Evolutionary conservation across 2,329 filamentous ascomycete species (phyloP), one percentile per base, ranked within the genome.

Genomic region (Epichloe gansuensis): DNA sequence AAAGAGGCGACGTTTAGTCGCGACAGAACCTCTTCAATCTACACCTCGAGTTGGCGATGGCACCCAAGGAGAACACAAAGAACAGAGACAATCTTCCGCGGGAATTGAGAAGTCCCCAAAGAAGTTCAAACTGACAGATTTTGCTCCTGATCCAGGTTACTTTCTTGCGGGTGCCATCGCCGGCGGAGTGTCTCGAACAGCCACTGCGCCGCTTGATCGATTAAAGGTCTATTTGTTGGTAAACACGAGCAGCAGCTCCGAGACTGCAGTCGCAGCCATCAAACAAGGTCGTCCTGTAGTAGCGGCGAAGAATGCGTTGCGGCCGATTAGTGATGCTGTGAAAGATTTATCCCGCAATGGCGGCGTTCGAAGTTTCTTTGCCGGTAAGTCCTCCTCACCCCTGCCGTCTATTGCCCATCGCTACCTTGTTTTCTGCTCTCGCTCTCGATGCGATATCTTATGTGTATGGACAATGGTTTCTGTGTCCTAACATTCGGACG

Each of bases 221-320:
- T 76, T 98, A 54, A 97, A 97, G 73, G 93, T 98, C 58, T 97
- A 95, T 68, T 80, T 98, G 50, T 93, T 98, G 62, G 91, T 95
- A 50, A 91, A 94, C 68, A 95, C 89, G 53, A 76, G 55, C 46
- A 62, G 50, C 55, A 55, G 61, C 50, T 41, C 78, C 58, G 71
- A 74, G 60, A 75, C 79, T 53, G 80, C 81, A 9, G 68, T 84
- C 45, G 69, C 77, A 52, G 84, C 86, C 13, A 80, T 81, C 3
- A 89, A 86, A 64, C 76, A 81, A 53, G 89, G 88, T 34, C 78
- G 81, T 45, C 74, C 85, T 2, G 57, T 86, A 11, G 69, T 74
- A 54, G 87, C 84, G 31, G 69, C 83, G 2, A 80, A 78, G 56
- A 82, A 82, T 59, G 81, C 85, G 17, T 76, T 78, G 41, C 75